A percentile compares a stretch with the other conserved stretches of the same genome.
phyloP scores from a whole-genome alignment of 768 basidiomycete genomes.

The Naganishia antarctica region DNA sequence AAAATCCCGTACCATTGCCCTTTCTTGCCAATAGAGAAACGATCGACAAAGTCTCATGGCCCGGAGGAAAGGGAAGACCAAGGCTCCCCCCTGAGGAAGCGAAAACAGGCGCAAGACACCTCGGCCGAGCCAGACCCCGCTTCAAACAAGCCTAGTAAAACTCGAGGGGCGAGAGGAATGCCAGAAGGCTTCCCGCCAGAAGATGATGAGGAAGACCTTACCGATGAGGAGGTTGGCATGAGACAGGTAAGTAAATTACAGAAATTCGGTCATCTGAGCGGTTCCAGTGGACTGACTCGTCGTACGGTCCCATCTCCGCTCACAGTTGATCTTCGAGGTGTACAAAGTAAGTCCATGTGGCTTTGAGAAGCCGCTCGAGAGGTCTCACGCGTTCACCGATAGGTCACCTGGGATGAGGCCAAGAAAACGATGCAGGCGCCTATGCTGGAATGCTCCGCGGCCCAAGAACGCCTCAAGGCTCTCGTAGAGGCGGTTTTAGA shows the following conservation, averaged over 20 bases:
- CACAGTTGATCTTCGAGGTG: not conserved
- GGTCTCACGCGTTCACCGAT: no score
- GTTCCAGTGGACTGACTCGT: not conserved
- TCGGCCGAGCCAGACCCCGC: no score
- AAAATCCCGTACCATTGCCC: no score
- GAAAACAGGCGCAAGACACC: no score
- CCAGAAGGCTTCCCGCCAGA: not conserved
- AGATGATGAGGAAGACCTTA: not conserved
- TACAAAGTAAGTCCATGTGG: slow-evolving; percentile 3
- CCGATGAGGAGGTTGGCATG: slow-evolving; percentile 1
- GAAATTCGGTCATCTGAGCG: not conserved
- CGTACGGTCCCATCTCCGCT: not conserved
- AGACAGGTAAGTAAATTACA: not conserved
- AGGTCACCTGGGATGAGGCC: not conserved
- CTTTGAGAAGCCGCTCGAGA: no score
- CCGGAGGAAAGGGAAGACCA: no score
- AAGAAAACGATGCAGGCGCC: slow-evolving; percentile 4
- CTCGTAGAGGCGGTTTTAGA: not conserved
- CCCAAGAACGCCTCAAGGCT: slow-evolving; percentile 10
- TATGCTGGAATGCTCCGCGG: not conserved
- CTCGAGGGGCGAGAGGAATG: not conserved
- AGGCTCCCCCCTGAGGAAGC: no score
- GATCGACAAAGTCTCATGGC: no score
- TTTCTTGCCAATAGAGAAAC: no score
- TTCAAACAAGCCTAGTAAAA: no score